phyloP scores from a whole-genome alignment of 768 basidiomycete genomes.

The Kwoniella dendrophila region DNA sequence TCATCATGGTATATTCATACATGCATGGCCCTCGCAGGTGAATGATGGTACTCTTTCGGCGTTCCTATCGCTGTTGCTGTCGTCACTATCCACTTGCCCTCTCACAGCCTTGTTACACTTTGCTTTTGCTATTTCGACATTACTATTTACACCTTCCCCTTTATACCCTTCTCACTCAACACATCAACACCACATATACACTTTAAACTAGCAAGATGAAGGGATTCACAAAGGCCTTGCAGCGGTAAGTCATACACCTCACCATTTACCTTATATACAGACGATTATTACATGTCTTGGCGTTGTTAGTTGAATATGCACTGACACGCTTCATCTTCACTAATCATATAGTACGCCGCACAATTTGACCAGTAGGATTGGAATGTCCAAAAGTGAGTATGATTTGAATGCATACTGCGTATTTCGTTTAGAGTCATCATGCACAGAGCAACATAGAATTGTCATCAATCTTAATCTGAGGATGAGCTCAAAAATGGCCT shows the following conservation, averaged over 20 bases:
- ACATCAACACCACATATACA: background rate
- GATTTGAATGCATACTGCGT: too few species aligned
- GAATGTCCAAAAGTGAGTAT: constrained; percentile 90
- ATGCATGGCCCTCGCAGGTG: background rate
- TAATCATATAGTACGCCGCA: constrained; percentile 88
- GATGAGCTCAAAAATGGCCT: too few species aligned
- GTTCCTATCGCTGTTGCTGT: background rate
- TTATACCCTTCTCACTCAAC: background rate
- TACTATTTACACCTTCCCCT: background rate
- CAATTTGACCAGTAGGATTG: constrained; percentile 80
- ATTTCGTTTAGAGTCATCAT: too few species aligned
- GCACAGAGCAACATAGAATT: too few species aligned
- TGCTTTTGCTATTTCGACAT: background rate
- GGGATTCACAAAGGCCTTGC: constrained; percentile 75
- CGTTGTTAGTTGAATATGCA: too few species aligned
- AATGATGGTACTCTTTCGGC: constrained; percentile 1
- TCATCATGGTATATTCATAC: too few species aligned
- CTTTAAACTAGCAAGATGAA: constrained; percentile 63
- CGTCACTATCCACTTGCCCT: background rate
- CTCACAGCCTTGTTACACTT: constrained; percentile 6
- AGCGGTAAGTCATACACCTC: constrained; percentile 62
- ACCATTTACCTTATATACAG: background rate
- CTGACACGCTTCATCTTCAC: too few species aligned
- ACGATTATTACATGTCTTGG: background rate
- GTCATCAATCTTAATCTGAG: too few species aligned